These are phyloP conservation scores for Xenoacremonium recifei DNA, from an alignment of 2,329 filamentous ascomycete species.

Conservation along the genomic window DNA sequence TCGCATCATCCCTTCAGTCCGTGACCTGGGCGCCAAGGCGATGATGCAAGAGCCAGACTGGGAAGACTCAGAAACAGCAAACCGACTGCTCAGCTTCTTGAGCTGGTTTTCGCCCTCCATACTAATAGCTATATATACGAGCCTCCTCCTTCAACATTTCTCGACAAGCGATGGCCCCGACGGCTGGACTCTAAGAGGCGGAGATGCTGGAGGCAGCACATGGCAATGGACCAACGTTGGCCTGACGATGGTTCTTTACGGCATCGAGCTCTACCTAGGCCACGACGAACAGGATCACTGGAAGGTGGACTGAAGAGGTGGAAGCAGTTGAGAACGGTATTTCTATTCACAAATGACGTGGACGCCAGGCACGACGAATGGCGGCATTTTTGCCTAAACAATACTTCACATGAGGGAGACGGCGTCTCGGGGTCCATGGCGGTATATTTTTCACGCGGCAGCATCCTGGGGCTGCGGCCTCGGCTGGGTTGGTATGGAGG, in stretches of 20 bases:
- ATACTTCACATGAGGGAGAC: background rate
- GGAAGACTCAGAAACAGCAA: slow-evolving; percentile 82
- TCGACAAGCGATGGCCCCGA: slow-evolving; percentile 68
- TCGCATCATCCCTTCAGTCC: slow-evolving; percentile 90
- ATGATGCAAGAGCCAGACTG: slow-evolving; percentile 81
- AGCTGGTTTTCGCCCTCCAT: slow-evolving; percentile 96
- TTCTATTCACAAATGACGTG: slow-evolving; percentile 5
- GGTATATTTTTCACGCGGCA: slow-evolving; percentile 15
- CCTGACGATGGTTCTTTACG: slow-evolving; percentile 85
- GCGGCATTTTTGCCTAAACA: background rate
- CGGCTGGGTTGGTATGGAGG: slow-evolving; percentile 19
- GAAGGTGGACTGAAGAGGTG: slow-evolving; percentile 75
- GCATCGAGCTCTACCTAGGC: slow-evolving; percentile 84
- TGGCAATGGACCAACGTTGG: slow-evolving; percentile 95
- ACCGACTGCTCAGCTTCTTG: slow-evolving; percentile 75
- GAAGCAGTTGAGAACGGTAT: background rate
- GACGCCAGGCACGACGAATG: slow-evolving; percentile 8
- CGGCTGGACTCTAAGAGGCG: slow-evolving; percentile 83
- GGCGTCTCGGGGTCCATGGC: background rate
- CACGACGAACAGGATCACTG: slow-evolving; percentile 87
- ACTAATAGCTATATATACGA: slow-evolving; percentile 94
- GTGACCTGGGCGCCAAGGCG: slow-evolving; percentile 79
- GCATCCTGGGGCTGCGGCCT: slow-evolving; percentile 21
- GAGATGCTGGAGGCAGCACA: slow-evolving; percentile 75
- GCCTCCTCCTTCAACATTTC: slow-evolving; percentile 92